phyloP scores from a whole-genome alignment of 2,329 filamentous ascomycete genomes.

The Oidium heveae region DNA sequence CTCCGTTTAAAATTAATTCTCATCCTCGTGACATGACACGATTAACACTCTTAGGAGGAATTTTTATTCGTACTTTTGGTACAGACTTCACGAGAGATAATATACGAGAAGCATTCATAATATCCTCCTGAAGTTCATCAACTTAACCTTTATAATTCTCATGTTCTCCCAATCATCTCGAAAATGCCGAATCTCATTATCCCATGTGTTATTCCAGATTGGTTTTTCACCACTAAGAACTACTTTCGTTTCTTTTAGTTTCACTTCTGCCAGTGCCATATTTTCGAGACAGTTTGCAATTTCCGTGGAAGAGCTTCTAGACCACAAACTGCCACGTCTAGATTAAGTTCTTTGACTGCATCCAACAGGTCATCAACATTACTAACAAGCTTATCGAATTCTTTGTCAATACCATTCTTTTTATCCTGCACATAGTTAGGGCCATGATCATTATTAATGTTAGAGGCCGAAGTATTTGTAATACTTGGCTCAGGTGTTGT shows the following conservation, averaged over 20 bases:
- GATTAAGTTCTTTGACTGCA: constrained; percentile 82
- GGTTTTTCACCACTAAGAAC: constrained; percentile 82
- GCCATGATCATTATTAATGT: constrained; percentile 52
- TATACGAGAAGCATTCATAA: constrained; percentile 82
- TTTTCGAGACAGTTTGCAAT: constrained; percentile 71
- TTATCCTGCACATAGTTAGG: constrained; percentile 64
- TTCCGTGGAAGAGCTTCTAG: constrained; percentile 78
- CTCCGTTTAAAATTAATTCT: constrained; percentile 18
- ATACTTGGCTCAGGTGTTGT: constrained; percentile 11
- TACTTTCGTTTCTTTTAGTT: constrained; percentile 84
- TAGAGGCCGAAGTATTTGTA: constrained; percentile 25
- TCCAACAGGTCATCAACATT: constrained; percentile 96
- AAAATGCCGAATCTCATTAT: constrained; percentile 85
- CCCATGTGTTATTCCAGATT: constrained; percentile 97
- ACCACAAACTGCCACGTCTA: constrained; percentile 82
- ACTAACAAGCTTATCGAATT: constrained; percentile 73
- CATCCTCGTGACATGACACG: constrained; percentile 29
- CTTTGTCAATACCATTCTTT: constrained; percentile 63
- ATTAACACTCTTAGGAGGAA: constrained; percentile 28
- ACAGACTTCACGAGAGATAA: constrained; percentile 91
- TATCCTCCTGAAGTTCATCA: constrained; percentile 74
- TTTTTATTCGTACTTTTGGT: constrained; percentile 90
- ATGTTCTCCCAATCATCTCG: constrained; percentile 89
- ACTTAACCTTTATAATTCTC: constrained; percentile 90
- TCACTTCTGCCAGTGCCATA: constrained; percentile 53